Evolutionary conservation across 306 rosid genomes (phyloP).

Genomic region (Quercus parvula): DNA sequence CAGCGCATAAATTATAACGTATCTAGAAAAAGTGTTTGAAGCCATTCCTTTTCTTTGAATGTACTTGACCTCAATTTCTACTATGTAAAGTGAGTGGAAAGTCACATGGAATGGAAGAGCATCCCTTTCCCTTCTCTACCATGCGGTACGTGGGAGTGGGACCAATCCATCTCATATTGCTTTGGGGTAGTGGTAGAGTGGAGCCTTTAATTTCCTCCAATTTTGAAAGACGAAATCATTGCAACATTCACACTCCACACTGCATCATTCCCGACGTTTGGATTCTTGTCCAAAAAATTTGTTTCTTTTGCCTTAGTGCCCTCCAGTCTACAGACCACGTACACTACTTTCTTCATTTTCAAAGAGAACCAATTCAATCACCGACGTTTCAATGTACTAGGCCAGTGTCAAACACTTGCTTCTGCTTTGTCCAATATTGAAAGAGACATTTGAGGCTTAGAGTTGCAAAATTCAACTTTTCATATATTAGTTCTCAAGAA

Average conservation of each 20-base stretch:
- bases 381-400: background rate
- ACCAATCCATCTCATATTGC: conserved; percentile 47
- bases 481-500: no score
- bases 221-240: conserved; percentile 5
- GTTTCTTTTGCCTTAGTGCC: background rate
- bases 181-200: conserved; percentile 27
- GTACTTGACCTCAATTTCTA: background rate
- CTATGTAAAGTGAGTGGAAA: conserved; percentile 24
- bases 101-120: conserved; percentile 38
- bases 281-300: background rate
- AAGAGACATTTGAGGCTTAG: background rate
- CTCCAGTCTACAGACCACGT: no score
- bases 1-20: no score
- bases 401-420: background rate
- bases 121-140: background rate
- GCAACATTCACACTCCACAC: conserved; percentile 15
- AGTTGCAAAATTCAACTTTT: no score
- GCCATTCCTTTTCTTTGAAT: background rate
- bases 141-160: conserved; percentile 37
- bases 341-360: background rate
- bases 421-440: background rate
- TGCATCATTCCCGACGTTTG: conserved; percentile 10
- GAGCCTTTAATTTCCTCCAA: conserved; percentile 16
- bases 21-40: no score
- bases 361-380: background rate